Conservation (phyloP, 306 rosid species). For the Dalbergia cultrata region DNA sequence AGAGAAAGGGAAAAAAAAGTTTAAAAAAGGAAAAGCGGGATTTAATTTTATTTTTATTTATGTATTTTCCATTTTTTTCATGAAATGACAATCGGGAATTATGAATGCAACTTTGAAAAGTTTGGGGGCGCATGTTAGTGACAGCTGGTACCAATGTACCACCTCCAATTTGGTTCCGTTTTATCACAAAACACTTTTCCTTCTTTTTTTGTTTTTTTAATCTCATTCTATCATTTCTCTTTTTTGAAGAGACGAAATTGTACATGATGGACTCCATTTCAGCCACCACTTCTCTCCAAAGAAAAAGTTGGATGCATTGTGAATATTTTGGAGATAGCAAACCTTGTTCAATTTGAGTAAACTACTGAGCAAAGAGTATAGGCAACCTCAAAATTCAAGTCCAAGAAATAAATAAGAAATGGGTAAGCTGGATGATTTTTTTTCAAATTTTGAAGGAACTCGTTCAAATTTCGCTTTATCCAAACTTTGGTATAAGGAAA, state of each 20-base stretch:
- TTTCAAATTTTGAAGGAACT: neutral
- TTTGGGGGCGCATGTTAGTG: conserved; percentile 40
- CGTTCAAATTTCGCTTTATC: neutral
- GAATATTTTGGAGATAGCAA: conserved; percentile 25
- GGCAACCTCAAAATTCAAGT: conserved; percentile 26
- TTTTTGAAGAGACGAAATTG: conserved; percentile 28
- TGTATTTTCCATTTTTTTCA: neutral
- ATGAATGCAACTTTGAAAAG: conserved; percentile 20
- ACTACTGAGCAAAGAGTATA: neutral
- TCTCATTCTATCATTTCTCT: neutral
- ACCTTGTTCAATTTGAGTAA: conserved; percentile 38
- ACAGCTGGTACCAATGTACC: conserved; percentile 55
- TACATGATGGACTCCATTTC: conserved; percentile 1
- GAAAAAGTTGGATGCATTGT: neutral
- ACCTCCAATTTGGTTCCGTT: conserved; percentile 34
- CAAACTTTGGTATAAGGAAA: neutral
- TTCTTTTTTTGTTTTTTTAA: neutral
- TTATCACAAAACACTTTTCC: conserved; percentile 8
- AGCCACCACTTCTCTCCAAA: neutral
- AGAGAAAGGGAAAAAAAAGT: neutral
- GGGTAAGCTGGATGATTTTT: neutral
- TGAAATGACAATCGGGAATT: conserved; percentile 33
- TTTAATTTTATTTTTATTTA: neutral
- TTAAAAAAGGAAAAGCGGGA: neutral
- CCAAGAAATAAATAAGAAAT: neutral